Evolutionary conservation across 2,329 filamentous ascomycete genomes (phyloP).

Genomic region (Hymenoscyphus scutula): DNA sequence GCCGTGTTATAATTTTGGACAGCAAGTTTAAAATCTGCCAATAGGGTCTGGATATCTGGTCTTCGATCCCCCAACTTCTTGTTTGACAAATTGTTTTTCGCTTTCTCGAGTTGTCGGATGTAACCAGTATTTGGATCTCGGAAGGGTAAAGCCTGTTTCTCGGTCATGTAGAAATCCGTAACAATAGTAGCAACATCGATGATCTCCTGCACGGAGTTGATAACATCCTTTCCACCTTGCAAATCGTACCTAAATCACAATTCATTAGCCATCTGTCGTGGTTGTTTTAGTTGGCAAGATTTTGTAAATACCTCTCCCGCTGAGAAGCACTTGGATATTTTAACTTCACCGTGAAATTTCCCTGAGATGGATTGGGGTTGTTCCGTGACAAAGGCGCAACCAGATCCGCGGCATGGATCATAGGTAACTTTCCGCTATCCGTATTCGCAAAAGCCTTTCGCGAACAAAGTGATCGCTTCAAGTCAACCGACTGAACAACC

Average conservation of each 20-base stretch:
- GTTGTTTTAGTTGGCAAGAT: not conserved
- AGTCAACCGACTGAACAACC: conserved; percentile 15
- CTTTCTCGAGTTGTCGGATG: conserved; percentile 72
- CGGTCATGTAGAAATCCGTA: conserved; percentile 73
- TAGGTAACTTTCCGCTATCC: conserved; percentile 26
- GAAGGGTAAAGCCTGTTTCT: conserved; percentile 64
- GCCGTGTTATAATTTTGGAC: conserved; percentile 75
- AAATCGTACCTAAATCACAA: conserved; percentile 60
- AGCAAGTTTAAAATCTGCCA: conserved; percentile 68
- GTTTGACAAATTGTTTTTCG: conserved; percentile 38
- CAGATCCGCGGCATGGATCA: conserved; percentile 60
- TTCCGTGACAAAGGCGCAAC: conserved; percentile 52
- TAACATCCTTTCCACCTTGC: conserved; percentile 74
- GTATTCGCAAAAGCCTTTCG: conserved; percentile 29
- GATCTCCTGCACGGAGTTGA: conserved; percentile 74
- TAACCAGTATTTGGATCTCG: conserved; percentile 71
- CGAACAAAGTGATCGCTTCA: conserved; percentile 29
- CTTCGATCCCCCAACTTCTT: conserved; percentile 58
- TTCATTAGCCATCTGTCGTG: not conserved
- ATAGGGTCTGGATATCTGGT: conserved; percentile 32
- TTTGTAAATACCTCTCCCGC: conserved; percentile 57
- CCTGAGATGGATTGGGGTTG: conserved; percentile 45
- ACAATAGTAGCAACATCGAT: conserved; percentile 67
- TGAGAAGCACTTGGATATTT: conserved; percentile 78
- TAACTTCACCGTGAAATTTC: conserved; percentile 61